These are phyloP conservation scores for Stenocarpella maydis DNA, from an alignment of 2,329 filamentous ascomycete species.

Conservation along the genomic window DNA sequence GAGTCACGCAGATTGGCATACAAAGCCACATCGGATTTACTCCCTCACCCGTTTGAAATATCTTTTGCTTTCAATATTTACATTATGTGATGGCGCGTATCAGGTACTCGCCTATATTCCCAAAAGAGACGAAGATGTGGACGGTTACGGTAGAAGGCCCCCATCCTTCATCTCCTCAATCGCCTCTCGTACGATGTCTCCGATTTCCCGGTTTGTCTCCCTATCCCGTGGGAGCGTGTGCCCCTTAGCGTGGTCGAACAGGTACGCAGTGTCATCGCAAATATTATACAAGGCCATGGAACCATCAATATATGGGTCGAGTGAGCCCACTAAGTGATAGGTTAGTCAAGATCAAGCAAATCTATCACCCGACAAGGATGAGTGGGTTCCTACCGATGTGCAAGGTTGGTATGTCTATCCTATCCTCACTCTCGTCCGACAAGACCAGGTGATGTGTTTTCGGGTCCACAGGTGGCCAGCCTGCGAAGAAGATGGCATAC, in stretches of 20 bases:
- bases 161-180: conserved; percentile 37
- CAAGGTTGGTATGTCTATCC: conserved; percentile 50
- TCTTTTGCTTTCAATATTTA: neutral
- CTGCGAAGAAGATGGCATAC: conserved; percentile 55
- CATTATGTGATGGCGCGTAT: neutral
- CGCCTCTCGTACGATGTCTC: conserved; percentile 36
- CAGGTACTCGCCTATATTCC: neutral
- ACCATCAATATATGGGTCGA: conserved; percentile 42
- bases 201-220: conserved; percentile 46
- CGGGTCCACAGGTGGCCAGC: conserved; percentile 51
- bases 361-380: neutral
- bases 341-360: neutral
- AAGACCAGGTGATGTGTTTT: conserved; percentile 41
- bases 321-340: conserved; percentile 41
- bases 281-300: conserved; percentile 43
- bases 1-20: neutral
- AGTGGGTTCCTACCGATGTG: conserved; percentile 51
- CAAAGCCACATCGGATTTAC: neutral
- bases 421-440: conserved; percentile 49
- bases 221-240: conserved; percentile 50
- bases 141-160: neutral
- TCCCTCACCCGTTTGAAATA: conserved; percentile 1
- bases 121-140: conserved; percentile 1
- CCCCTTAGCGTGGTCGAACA: conserved; percentile 54
- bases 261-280: conserved; percentile 50